These are phyloP conservation scores for Eudorina sp. DNA, from an alignment of 139 green algal genomes.

Conservation along the genomic window DNA sequence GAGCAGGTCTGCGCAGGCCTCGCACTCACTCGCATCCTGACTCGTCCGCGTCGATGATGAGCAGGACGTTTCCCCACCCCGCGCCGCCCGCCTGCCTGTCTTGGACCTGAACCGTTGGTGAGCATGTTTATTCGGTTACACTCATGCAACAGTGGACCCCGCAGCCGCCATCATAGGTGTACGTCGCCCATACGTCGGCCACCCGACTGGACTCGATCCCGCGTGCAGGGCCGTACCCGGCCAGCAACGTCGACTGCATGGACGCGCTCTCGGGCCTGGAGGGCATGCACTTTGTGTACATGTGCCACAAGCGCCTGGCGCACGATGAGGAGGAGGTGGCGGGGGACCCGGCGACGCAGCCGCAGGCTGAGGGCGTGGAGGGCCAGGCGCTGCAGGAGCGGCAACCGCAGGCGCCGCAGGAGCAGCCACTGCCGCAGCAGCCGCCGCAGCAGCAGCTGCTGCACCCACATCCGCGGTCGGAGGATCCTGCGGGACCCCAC, in stretches of 20 bases:
- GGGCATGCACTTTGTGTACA: conserved; percentile 47
- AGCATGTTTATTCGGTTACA: too few relatives aligned
- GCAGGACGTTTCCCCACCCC: too few relatives aligned
- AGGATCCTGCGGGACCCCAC: neutral
- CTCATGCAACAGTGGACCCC: too few relatives aligned
- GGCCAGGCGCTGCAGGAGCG: neutral
- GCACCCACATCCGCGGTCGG: neutral
- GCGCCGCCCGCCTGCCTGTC: too few relatives aligned
- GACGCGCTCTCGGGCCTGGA: conserved; percentile 37
- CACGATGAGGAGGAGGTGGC: neutral
- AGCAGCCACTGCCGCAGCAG: neutral
- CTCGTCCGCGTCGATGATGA: too few relatives aligned
- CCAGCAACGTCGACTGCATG: conserved; percentile 49
- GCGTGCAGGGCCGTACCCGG: conserved; percentile 37
- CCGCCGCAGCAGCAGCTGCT: neutral
- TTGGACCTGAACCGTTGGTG: too few relatives aligned
- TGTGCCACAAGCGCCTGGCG: conserved; percentile 43
- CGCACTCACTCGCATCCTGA: too few relatives aligned
- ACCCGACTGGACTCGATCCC: neutral
- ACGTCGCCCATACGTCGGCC: too few relatives aligned
- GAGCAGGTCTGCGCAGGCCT: too few relatives aligned
- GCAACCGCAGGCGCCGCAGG: neutral
- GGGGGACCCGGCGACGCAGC: neutral
- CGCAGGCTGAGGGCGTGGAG: neutral
- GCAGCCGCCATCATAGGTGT: too few relatives aligned